Evolutionary conservation across 1,284 basidiomycete genomes (phyloP).

Genomic region (Puccinia novopanici): DNA sequence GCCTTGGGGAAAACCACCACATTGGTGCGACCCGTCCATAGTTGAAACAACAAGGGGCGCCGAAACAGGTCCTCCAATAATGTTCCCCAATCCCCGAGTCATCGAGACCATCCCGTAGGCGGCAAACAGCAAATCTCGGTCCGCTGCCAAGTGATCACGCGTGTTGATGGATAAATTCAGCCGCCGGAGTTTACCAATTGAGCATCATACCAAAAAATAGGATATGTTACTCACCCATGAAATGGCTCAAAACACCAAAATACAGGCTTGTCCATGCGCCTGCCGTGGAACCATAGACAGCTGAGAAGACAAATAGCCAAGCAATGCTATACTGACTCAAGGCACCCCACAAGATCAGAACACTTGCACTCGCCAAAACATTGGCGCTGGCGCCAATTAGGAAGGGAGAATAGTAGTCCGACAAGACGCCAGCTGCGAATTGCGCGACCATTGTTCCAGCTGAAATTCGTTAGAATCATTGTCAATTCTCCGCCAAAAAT

Average conservation of each 20-base stretch:
- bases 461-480: neutral
- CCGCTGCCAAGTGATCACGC: neutral
- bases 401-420: conserved; percentile 37
- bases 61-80: conserved; percentile 62
- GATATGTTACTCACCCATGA: neutral
- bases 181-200: neutral
- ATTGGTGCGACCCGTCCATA: neutral
- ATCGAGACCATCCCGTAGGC: conserved; percentile 61
- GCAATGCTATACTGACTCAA: conserved; percentile 1
- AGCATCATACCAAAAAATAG: neutral
- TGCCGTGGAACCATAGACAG: conserved; percentile 32
- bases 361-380: neutral
- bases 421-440: conserved; percentile 31
- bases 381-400: conserved; percentile 32
- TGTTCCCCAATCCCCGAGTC: conserved; percentile 61
- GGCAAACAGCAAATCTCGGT: conserved; percentile 33
- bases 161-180: neutral
- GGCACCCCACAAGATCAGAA: conserved; percentile 43
- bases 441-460: conserved; percentile 6
- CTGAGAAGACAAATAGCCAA: conserved; percentile 26
- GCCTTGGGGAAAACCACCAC: conserved; percentile 4
- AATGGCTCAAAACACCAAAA: conserved; percentile 18
- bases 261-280: conserved; percentile 48
- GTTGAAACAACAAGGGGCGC: conserved; percentile 55
- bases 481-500: neutral